Evolutionary conservation across 805 yeast genomes (phyloP), one percentile per base, ranked within the genome.

Genomic region (Metschnikowia dekortorum): DNA sequence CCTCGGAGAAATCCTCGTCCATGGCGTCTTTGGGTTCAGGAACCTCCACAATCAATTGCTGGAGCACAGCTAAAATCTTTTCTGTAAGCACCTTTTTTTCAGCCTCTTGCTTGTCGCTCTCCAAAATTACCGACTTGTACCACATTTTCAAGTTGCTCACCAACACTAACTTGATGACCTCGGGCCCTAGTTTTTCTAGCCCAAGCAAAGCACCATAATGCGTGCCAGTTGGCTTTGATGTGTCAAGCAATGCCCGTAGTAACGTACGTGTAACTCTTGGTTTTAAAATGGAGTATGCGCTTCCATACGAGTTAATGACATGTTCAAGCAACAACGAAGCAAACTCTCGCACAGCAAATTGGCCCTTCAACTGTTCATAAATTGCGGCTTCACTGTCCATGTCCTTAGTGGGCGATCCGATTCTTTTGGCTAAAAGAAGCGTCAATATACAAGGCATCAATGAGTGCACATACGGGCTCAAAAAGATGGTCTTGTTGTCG

Each of bases 381-480:
- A 60, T 64, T 28, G 64, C 63, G 0, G 61, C 55, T 18, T 59
- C 63, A 18, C 44, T 51, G 40, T 74, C 65, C 36, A 70, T 71
- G 33, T 69, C 74, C 56, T 69, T 74, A 4, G 70, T 51, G 22
- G 64, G 68, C 3, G 75, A 64, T 2, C 97, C 97, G n/a, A 92
- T 79, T 53, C 88, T 81, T 61, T 90, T 90, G 1, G 98, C 97
- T 45, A 94, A 76, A 40, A 94, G 76, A 18, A 92, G 75, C 0
- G 99, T 94, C 57, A 94, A 75, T 33, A 94, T 85, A 53, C 97
- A 89, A n/a, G 99, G 99, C 88, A 94, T 89, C 58, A 94, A 73
- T 0, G 96, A 92, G 70, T 95, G 99, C 42, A 94, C 89, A 62
- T 92, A 92, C 9, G 98, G 99, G 58, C 92, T 97, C 53, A 92